Base-by-base conservation (phyloP, 2,329 filamentous ascomycete species). In the Phialocephala sp. region DNA sequence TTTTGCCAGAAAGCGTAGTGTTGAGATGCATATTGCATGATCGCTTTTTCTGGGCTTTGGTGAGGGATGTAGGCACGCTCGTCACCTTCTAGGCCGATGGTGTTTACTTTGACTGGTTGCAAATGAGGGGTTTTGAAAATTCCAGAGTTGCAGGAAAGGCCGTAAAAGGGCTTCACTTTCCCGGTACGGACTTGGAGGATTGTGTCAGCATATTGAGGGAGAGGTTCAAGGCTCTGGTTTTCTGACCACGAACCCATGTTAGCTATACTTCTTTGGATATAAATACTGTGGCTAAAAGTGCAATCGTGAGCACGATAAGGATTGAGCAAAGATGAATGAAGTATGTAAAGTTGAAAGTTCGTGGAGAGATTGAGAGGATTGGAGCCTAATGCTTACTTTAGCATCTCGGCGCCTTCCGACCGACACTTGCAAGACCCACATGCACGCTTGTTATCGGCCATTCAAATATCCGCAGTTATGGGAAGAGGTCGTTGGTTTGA, bases 1-100 rank as follows among this genome's bases (percentile, higher is more conserved):
- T 74, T 68, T 37, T 77, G 78, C 87, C 87, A 89, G 9, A 76
- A 70, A 0, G 77, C 69, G 71, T 90, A 90, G 73, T 90, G 87
- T 0, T 80, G 77, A 8, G 82, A 82, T 74, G 86, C 88, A 71
- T 89, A 88, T 82, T 77, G 73, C 35, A 35, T 54, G 52, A 71
- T 14, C 1, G 69, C 68, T 22, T 71, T 71, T 65, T 91, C 88
- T 0, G 77, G 75, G 0, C 86, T 85, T 5, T 86, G 85, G 64
- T 90, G 87, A 59, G 36, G 36, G 32, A 56, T 43, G 35, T 37
- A 66, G 1, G 45, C 58, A 20, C 62, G 66, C 32, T 65, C 62
- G 37, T 70, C 68, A 45, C 62, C 63, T 4, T 37, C 43, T 6
- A 57, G 57, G 8, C 64, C 60, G 2, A 66, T 56, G 2, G 37